phyloP scores from a whole-genome alignment of 441 rosid genomes.

The Manihot esculenta region DNA sequence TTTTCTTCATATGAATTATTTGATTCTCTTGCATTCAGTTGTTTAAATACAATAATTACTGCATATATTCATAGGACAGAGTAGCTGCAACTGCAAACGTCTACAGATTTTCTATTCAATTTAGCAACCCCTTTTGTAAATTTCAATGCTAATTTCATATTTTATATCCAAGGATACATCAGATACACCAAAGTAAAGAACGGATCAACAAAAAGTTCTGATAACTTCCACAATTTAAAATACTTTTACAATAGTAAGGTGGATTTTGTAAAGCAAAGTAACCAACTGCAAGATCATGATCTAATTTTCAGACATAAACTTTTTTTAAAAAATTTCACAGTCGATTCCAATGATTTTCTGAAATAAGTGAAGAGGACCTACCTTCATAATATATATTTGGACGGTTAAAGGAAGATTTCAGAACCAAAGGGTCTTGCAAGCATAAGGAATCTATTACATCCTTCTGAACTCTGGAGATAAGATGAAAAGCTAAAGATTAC shows the following conservation, averaged over 20 bases:
- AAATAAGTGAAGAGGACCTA: slow-evolving; percentile 28
- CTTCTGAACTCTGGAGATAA: slow-evolving; percentile 75
- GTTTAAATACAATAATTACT: background rate
- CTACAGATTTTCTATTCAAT: background rate
- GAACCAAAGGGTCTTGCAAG: slow-evolving; percentile 75
- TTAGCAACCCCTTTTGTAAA: background rate
- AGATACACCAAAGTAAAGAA: background rate
- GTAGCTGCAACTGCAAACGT: background rate
- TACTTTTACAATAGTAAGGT: background rate
- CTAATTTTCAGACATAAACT: no score
- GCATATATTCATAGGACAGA: background rate
- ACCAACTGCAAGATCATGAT: background rate
- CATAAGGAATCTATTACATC: slow-evolving; percentile 80
- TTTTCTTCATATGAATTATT: background rate
- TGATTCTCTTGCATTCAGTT: background rate
- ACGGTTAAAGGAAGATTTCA: slow-evolving; percentile 91
- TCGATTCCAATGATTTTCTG: background rate
- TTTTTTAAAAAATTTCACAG: background rate
- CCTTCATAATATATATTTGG: slow-evolving; percentile 95
- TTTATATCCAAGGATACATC: background rate
- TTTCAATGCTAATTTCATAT: background rate
- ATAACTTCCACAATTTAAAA: background rate
- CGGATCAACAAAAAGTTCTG: background rate
- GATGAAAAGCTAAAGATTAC: slow-evolving; percentile 14
- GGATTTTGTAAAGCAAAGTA: background rate